phyloP scores from a whole-genome alignment of 192 early-diverging fungal species.

The Entomortierella lignicola region DNA sequence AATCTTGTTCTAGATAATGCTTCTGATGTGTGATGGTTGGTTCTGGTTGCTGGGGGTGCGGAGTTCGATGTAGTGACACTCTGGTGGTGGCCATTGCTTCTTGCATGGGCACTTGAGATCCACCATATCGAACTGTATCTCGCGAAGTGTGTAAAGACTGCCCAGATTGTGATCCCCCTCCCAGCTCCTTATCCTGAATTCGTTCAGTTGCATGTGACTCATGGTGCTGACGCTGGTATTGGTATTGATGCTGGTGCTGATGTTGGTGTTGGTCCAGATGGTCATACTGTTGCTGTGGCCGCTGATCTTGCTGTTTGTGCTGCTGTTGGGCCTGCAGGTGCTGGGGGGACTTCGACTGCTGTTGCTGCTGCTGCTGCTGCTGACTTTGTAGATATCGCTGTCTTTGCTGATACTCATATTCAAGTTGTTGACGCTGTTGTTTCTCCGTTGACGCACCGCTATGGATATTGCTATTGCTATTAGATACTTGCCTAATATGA shows the following conservation, averaged over 20 bases:
- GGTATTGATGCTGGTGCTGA: not conserved
- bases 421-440: constrained; percentile 11
- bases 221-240: constrained; percentile 1
- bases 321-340: too few relatives aligned
- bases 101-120: not conserved
- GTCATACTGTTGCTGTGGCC: not conserved
- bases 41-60: not conserved
- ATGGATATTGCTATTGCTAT: not conserved
- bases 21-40: constrained; percentile 13
- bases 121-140: not conserved
- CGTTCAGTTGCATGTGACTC: not conserved
- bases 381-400: constrained; percentile 7
- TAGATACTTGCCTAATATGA: constrained; percentile 15
- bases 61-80: not conserved
- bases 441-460: not conserved
- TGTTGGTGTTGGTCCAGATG: not conserved
- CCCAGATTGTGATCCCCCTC: not conserved
- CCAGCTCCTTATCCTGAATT: constrained; percentile 4
- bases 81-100: not conserved
- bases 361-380: constrained; percentile 15
- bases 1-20: constrained; percentile 13
- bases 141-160: not conserved
- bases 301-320: not conserved
- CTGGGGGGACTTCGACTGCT: too few relatives aligned
- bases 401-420: constrained; percentile 14